Base-by-base conservation (phyloP, 805 yeast species). In the Candida methanosorbosa region DNA sequence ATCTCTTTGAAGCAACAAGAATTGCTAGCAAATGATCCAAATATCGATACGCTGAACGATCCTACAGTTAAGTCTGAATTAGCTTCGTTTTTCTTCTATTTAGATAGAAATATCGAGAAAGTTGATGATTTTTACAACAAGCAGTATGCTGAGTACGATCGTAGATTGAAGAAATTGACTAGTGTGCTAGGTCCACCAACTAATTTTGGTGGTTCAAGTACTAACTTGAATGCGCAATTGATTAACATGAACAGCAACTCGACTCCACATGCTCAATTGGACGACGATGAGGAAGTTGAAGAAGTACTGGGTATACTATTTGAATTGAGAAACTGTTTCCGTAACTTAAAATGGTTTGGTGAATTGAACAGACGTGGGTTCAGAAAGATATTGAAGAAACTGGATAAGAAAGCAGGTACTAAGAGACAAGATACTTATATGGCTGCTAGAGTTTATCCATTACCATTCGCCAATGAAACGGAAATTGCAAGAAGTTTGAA, bases 341-440 rank as follows among this genome's bases (percentile, higher is more conserved):
- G 96, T 38, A 87, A 87, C 56, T 65, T 88, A 52, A 87, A 84
- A 55, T 90, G 97, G 95, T 88, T 74, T 55, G 94, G 94, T 18
- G 97, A 90, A 51, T 72, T 88, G 48, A 88, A 88, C 63, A 84
- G 81, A 51, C 76, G 94, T 40, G 97, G 95, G 0, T 83, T 87
- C 46, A 72, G 78, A 35, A 88, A 88, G 61, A 90, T 90, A 43
- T 64, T 90, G 50, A 88, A 88, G 61, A 88, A 88, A 50, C 66
- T 88, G 46, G 97, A 90, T 57, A 90, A 90, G 63, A 86, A 86
- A 54, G 64, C 72, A 19, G 81, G 82, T 6, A 72, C 82, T 0
- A 54, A 57, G 35, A 70, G 71, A 33, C 81, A 78, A 46, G 60
- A 63, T 18, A 54, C 66, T n/a, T 79, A 75, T 44, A 60, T 86